Evolutionary conservation across 331 rosid genomes (phyloP).

Genomic region (Phaseolus coccineus): DNA sequence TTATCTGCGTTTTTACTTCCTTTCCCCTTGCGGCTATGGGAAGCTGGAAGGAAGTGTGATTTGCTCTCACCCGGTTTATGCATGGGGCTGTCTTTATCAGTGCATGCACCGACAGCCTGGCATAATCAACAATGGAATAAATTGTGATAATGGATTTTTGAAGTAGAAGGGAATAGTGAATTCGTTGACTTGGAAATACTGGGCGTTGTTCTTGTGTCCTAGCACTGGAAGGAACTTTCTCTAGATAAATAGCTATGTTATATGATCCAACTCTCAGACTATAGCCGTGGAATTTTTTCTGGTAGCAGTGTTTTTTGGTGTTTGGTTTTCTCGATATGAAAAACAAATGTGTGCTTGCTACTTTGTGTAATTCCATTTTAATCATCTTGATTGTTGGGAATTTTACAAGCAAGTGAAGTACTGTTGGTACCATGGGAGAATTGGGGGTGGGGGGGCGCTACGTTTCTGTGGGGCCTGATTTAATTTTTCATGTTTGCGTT

Average conservation of each 20-base stretch:
- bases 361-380: conserved; percentile 4
- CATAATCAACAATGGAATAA: background rate
- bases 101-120: background rate
- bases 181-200: background rate
- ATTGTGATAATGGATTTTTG: background rate
- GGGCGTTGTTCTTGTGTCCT: background rate
- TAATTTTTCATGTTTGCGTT: conserved; percentile 2
- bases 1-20: background rate
- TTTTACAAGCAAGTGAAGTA: background rate
- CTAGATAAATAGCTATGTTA: conserved; percentile 3
- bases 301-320: conserved; percentile 15
- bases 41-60: background rate
- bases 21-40: background rate
- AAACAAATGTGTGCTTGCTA: conserved; percentile 9
- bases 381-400: conserved; percentile 10
- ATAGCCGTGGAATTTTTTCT: background rate
- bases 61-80: background rate
- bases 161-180: conserved; percentile 13
- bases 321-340: conserved; percentile 17
- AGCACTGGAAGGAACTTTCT: conserved; percentile 18
- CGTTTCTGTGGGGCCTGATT: conserved; percentile 7
- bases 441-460: background rate
- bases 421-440: background rate
- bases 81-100: background rate
- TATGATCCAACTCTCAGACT: background rate